Conservation (phyloP, 1,139 yeast species). For the Schwanniomyces etchellsii region DNA sequence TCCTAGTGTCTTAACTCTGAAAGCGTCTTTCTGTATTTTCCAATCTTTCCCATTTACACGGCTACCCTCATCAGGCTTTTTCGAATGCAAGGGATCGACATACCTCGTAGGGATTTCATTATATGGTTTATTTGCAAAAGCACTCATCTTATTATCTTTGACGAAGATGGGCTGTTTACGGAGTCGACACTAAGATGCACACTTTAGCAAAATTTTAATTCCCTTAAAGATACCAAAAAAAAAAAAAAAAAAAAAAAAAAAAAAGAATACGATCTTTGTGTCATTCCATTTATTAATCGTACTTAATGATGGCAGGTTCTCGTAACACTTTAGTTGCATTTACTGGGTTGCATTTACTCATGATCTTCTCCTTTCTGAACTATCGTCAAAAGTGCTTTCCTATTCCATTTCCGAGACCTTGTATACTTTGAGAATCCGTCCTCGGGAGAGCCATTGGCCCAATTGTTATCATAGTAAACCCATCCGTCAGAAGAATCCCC, state of each 20-base stretch:
- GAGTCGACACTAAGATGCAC: too few relatives aligned
- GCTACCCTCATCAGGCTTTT: conserved; percentile 35
- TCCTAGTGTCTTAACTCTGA: conserved; percentile 34
- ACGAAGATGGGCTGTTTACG: too few relatives aligned
- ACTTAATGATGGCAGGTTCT: too few relatives aligned
- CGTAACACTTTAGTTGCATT: too few relatives aligned
- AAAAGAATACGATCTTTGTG: too few relatives aligned
- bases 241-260: too few relatives aligned
- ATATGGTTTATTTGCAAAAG: conserved; percentile 17
- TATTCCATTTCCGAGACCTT: conserved; percentile 44
- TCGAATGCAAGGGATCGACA: conserved; percentile 19
- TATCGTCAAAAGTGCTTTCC: conserved; percentile 42
- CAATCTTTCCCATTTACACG: conserved; percentile 52
- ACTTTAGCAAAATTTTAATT: conserved; percentile 1
- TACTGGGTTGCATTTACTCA: too few relatives aligned
- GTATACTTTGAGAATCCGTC: conserved; percentile 51
- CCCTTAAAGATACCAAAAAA: conserved; percentile 1
- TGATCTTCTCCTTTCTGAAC: too few relatives aligned
- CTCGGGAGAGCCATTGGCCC: conserved; percentile 35
- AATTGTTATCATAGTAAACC: conserved; percentile 47
- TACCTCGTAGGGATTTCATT: conserved; percentile 25
- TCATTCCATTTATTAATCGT: too few relatives aligned
- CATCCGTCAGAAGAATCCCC: conserved; percentile 41
- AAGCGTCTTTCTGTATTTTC: conserved; percentile 51
- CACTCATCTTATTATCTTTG: conserved; percentile 20